Evolutionary conservation across 2,329 filamentous ascomycete species (phyloP).

Genomic region (Nectriaceae sp.): DNA sequence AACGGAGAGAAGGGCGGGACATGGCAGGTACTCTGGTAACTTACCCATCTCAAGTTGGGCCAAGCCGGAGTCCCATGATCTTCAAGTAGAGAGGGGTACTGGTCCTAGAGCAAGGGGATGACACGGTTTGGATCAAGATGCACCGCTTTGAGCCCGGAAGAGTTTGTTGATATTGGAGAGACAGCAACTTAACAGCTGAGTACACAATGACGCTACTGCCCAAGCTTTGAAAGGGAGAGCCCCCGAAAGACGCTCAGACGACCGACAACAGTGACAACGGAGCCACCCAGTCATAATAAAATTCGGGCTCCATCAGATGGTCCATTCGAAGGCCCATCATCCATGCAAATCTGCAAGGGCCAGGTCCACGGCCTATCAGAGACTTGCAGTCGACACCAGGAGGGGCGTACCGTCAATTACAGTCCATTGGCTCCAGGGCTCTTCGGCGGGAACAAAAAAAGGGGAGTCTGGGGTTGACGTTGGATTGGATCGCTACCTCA

Average conservation of each 20-base stretch:
- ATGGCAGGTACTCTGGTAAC: constrained; percentile 25
- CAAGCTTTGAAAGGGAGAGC: background rate
- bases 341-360: constrained; percentile 32
- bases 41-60: constrained; percentile 38
- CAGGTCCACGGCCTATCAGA: constrained; percentile 27
- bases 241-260: constrained; percentile 4
- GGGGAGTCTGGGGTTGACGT: too few relatives aligned
- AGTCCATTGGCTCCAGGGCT: background rate
- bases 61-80: constrained; percentile 35
- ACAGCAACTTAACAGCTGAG: background rate
- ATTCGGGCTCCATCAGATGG: constrained; percentile 14
- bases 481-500: too few relatives aligned
- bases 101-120: constrained; percentile 5
- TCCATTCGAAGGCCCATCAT: constrained; percentile 9
- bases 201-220: constrained; percentile 2
- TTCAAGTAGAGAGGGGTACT: constrained; percentile 19
- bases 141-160: too few relatives aligned
- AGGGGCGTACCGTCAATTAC: background rate
- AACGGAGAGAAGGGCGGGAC: background rate
- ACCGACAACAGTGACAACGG: constrained; percentile 17
- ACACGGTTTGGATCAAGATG: background rate
- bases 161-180: background rate
- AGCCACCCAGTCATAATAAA: constrained; percentile 2
- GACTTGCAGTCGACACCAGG: constrained; percentile 21
- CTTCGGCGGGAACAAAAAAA: too few relatives aligned